Evolutionary conservation across 2,329 filamentous ascomycete genomes (phyloP), one percentile per base, ranked within the genome.

Genomic region (Xylariaceae sp.): DNA sequence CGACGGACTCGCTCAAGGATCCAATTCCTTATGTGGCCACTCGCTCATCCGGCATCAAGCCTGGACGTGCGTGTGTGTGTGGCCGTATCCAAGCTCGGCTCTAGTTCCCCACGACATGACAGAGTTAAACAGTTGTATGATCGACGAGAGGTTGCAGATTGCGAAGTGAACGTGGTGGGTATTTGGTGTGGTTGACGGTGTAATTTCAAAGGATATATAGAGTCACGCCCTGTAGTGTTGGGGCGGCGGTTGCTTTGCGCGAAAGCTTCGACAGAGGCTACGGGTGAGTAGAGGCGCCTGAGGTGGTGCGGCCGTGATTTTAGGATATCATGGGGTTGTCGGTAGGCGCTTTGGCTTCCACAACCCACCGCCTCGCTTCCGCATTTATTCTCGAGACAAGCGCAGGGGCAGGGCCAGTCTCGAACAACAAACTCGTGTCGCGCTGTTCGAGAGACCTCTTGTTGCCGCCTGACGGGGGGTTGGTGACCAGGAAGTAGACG

Each of bases 101-200:
- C 23, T 22, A 36, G 37, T 15, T 12, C 40, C 42, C 31, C 38
- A 33, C 35, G 30, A 39, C 32, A 46, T 40, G 31, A 27, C 28
- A 3, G 31, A 46, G 41, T 48, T 46, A 46, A 50, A 45, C 31
- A 34, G 35, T 25, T 39, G 42, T 47, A 44, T 35, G 36, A 35
- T 24, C 32, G 39, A 45, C 31, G 38, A 37, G 32, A 31, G 29
- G 26, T 37, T 33, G 29, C 36, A 21, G 27, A 35, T 33, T 44
- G 33, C 25, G 45, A 49, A 51, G 45, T 27, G 40, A 49, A 50
- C 39, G 45, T 41, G 45, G 50, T 49, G 37, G 33, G 37, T 42
- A 52, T 38, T 16, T 33, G 13, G 11, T 32, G 5, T 24, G 13
- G 22, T 16, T 32, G 19, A 12, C 25, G 30, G 21, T 23, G 30